These are phyloP conservation scores for Dipteronia sinensis DNA, from an alignment of 345 rosid genomes.

Conservation along the genomic window DNA sequence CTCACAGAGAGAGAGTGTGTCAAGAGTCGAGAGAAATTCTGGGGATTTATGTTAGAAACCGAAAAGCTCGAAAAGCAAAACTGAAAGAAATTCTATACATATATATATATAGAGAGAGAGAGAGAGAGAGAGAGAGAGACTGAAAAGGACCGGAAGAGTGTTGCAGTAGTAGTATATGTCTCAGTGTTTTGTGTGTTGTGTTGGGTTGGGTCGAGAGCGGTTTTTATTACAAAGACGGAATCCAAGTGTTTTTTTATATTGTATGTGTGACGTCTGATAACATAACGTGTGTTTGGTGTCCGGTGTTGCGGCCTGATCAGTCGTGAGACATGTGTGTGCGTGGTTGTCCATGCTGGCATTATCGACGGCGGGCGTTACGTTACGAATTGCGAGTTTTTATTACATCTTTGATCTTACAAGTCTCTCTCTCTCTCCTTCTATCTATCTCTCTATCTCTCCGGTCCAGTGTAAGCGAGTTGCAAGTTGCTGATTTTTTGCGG, in stretches of 20 bases:
- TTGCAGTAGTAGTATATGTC: background rate
- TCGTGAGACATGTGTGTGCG: background rate
- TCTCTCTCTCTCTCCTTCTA: too few relatives aligned
- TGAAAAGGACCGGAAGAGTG: background rate
- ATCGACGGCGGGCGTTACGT: conserved; percentile 8
- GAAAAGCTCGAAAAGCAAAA: conserved; percentile 38
- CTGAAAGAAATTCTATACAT: too few relatives aligned
- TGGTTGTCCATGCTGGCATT: conserved; percentile 15
- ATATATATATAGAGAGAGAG: too few relatives aligned
- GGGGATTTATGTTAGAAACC: conserved; percentile 38
- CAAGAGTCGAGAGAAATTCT: conserved; percentile 26
- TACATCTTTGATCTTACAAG: too few relatives aligned
- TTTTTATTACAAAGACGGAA: conserved; percentile 29
- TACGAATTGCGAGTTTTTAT: background rate
- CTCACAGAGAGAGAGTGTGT: conserved; percentile 14
- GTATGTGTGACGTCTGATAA: background rate
- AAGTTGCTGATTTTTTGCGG: too few relatives aligned
- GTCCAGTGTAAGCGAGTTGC: too few relatives aligned
- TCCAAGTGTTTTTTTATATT: conserved; percentile 24
- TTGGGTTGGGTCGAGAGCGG: background rate
- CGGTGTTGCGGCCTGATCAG: conserved; percentile 9
- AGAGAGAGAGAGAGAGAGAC: too few relatives aligned
- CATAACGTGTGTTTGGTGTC: conserved; percentile 35
- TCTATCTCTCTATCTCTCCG: too few relatives aligned
- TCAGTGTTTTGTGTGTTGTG: background rate